phyloP scores from a whole-genome alignment of 257 asterid species.

The Solanum virginianum region DNA sequence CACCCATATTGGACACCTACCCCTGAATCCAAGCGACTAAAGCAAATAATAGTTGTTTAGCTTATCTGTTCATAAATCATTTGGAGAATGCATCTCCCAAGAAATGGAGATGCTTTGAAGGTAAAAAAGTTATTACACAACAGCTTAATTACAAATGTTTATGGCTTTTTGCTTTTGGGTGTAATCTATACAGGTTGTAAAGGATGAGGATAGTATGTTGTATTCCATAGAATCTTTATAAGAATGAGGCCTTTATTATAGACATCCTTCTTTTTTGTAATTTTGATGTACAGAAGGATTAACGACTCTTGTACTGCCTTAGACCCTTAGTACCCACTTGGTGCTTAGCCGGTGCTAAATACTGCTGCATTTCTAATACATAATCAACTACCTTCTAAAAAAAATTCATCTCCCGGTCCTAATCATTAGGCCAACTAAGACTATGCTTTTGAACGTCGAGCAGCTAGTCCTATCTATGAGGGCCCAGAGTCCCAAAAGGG shows the following conservation, averaged over 20 bases:
- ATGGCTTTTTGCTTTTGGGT: background rate
- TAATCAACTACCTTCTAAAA: background rate
- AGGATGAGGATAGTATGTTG: background rate
- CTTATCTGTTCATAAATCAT: background rate
- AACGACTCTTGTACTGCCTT: background rate
- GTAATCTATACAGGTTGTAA: background rate
- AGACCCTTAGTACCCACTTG: background rate
- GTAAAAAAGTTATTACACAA: background rate
- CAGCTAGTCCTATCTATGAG: background rate
- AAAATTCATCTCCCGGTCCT: background rate
- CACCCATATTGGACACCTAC: background rate
- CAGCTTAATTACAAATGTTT: background rate
- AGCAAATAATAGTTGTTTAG: background rate
- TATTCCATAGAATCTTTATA: background rate
- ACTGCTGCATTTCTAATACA: background rate
- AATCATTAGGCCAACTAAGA: background rate
- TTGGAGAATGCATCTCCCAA: background rate
- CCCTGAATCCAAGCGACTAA: background rate
- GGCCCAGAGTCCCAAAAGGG: background rate
- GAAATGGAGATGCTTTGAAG: background rate
- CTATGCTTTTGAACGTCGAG: background rate
- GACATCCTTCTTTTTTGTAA: background rate
- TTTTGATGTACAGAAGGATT: background rate
- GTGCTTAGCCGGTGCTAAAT: background rate
- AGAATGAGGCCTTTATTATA: background rate